phyloP scores from a whole-genome alignment of 192 early-diverging fungal species.

The Rhizophagus prolifer region DNA sequence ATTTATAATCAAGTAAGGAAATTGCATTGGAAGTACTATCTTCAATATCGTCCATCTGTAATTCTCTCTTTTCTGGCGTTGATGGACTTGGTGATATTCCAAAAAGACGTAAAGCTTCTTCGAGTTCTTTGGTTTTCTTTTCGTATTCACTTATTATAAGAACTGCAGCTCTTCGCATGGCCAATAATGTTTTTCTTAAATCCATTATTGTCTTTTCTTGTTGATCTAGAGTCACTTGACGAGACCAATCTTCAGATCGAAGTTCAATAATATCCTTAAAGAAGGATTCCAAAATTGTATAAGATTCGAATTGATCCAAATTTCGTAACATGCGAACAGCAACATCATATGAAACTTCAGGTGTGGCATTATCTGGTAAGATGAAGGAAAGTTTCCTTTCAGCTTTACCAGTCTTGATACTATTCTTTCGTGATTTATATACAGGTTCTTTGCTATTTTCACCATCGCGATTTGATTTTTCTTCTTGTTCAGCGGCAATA shows the following conservation, averaged over 20 bases:
- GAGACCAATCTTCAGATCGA: constrained; percentile 46
- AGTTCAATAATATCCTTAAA: constrained; percentile 57
- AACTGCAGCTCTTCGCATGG: too few relatives aligned
- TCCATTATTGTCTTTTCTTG: constrained; percentile 54
- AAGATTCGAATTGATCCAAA: constrained; percentile 48
- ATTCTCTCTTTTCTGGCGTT: not conserved
- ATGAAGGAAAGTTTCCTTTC: constrained; percentile 39
- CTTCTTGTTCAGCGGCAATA: too few relatives aligned
- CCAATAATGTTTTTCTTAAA: constrained; percentile 18
- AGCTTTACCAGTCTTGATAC: not conserved
- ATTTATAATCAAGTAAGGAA: not conserved
- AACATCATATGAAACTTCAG: constrained; percentile 50
- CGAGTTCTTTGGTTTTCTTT: constrained; percentile 5
- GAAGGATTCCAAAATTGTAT: constrained; percentile 53
- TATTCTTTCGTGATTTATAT: not conserved
- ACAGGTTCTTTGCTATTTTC: constrained; percentile 26
- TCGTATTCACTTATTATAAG: too few relatives aligned
- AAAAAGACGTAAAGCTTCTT: constrained; percentile 11
- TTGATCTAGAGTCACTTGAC: constrained; percentile 43
- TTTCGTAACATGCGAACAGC: constrained; percentile 51
- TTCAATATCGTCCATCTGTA: constrained; percentile 2
- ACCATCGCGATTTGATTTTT: too few relatives aligned
- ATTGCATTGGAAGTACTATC: not conserved
- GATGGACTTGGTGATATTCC: too few relatives aligned
- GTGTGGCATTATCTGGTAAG: constrained; percentile 41